Evolutionary conservation across 371 early-diverging fungal genomes (phyloP), one percentile per base, ranked within the genome.

Genomic region (Nematocida sp.): DNA sequence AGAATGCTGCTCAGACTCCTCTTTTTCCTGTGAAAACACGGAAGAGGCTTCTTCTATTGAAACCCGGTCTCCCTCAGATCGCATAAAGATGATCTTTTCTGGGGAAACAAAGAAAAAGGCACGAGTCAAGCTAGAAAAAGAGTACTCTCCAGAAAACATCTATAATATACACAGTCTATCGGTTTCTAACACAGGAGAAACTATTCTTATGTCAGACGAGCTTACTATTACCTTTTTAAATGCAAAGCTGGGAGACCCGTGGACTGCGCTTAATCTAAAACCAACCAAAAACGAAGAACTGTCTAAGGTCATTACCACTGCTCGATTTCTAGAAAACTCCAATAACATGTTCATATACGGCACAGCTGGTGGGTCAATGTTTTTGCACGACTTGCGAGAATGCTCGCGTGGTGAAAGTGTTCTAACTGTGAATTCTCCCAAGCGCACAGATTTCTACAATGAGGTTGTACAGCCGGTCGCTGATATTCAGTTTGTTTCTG

Each of bases 121-220:
- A 5, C 20, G 40, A 27, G 69, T 75, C 39, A 58, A 25, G 33
- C 61, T 66, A 33, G 74, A 80, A 13, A 80, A 72, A 61, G 73
- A 82, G 25, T 96, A 93, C 88, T 91, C 92, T 72, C 95, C 95
- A 88, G 96, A 97, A 39, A 97, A 98, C 86, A 92, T 94, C 5
- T 98, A 97, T 88, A 95, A 95, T 84, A 94, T 97, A 89, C 96
- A 97, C 89, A 95, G 96, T 50, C 94, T 98, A 72, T 94, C 95
- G 45, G 91, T 95, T 82, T 96, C 96, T 87, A 93, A 94, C 62
- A 96, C 95, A 86, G 92, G 91, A 60, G 95, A 96, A 84, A 96
- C 94, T 20, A 94, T 94, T 85, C 89, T 98, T 66, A 94, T 95
- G 54, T 94, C 96, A 33, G 99, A 98, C 86, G 97, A 96, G 86